Evolutionary conservation across 2,329 filamentous ascomycete genomes (phyloP), one percentile per base, ranked within the genome.

Genomic region (Geosmithia putterillii): DNA sequence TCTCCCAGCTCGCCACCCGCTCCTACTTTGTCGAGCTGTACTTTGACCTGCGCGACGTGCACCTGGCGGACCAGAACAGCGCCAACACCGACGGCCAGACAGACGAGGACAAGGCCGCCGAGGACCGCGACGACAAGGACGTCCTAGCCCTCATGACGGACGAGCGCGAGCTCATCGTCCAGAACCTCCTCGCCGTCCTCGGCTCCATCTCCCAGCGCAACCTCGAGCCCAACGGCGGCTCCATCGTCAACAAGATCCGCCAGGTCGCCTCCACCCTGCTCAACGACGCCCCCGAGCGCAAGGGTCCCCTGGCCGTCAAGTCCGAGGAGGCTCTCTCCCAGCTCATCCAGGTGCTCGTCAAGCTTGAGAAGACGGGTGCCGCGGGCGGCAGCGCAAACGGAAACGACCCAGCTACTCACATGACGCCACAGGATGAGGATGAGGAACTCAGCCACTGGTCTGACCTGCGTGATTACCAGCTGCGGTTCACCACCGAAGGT

Each of bases 21-120:
- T 90, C 85, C 0, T 89, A 87, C 57, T 79, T 90, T 45, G 86
- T 94, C 1, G 86, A 94, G 58, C 82, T 88, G 49, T 94, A 90
- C 62, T 86, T 86, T 59, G 80, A 79, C 51, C 69, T 92, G 2
- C 77, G 80, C 34, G 83, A 88, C 43, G 75, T 79, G 1, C 76
- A 81, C 52, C 63, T 74, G 37, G 57, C 65, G 17, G 64, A 71
- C 45, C 60, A 65, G 44, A 52, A 59, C 45, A 56, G 65, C 44
- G 56, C 54, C 7, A 52, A 54, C 8, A 57, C 57, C 4, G 59
- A 60, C 17, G 10, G 61, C 22, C 57, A 51, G 20, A 51, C 53
- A 4, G 60, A 60, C 47, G 55, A 66, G 44, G 57, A 61, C 37
- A 58, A 63, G 43, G 60, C 57, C 0, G 55, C 60, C 4, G 54